A percentile compares a stretch with the other conserved stretches of the same genome.
phyloP scores from a whole-genome alignment of 1,139 yeast genomes.

The Candida freyschussii region DNA sequence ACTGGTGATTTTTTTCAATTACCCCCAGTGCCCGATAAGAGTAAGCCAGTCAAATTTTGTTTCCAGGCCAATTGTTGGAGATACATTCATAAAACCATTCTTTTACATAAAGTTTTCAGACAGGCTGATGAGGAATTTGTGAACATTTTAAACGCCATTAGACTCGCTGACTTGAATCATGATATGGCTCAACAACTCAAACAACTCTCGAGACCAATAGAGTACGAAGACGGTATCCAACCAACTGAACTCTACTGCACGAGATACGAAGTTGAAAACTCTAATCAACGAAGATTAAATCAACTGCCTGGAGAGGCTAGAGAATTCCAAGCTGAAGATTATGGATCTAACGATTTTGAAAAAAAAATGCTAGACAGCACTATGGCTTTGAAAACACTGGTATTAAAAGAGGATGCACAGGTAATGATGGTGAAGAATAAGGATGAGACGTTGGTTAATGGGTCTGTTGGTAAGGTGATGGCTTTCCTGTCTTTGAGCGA shows the following conservation, averaged over 20 bases:
- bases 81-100: slow-evolving; percentile 47
- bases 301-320: slow-evolving; percentile 36
- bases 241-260: slow-evolving; percentile 82
- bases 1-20: slow-evolving; percentile 86
- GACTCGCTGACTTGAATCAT: slow-evolving; percentile 57
- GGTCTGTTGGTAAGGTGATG: slow-evolving; percentile 76
- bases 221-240: slow-evolving; percentile 65
- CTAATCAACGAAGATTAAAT: slow-evolving; percentile 54
- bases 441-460: slow-evolving; percentile 84
- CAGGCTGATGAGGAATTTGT: slow-evolving; percentile 65
- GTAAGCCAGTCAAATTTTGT: slow-evolving; percentile 40
- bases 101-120: slow-evolving; percentile 63
- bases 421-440: slow-evolving; percentile 93
- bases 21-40: slow-evolving; percentile 61
- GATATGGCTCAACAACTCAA: slow-evolving; percentile 42
- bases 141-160: slow-evolving; percentile 67
- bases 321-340: slow-evolving; percentile 47
- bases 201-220: slow-evolving; percentile 46
- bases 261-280: slow-evolving; percentile 65
- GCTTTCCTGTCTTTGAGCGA: slow-evolving; percentile 30
- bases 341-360: slow-evolving; percentile 15
- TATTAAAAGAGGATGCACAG: slow-evolving; percentile 78
- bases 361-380: slow-evolving; percentile 46
- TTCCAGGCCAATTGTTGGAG: slow-evolving; percentile 59
- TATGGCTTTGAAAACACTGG: slow-evolving; percentile 61